Evolutionary conservation across 331 rosid genomes (phyloP), one percentile per base, ranked within the genome.

Genomic region (Pyrus hybrid): DNA sequence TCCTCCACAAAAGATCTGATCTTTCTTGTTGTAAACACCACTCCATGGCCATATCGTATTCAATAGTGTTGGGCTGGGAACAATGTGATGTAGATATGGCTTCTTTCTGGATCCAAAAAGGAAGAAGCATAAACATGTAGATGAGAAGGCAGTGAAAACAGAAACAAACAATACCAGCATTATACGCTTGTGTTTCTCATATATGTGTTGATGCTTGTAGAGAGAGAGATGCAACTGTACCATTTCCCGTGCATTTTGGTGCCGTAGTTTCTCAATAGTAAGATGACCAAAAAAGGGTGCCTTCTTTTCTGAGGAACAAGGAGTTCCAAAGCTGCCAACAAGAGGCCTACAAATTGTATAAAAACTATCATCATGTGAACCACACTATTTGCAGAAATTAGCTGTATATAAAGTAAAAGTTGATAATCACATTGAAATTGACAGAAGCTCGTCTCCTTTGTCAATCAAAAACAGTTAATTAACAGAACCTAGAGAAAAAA

Each of bases 41-140:
- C 13, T 95, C 98, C 89, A 91, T 62, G 73, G 93, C 96, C 99
- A 92, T 88, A 49, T 95, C 97, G 81, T 84, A 89, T 81, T 91
- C 99, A 67, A 91, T 76, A 70, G 89, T 88, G 82, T 95, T 95
- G 13, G 97, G 86, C 88, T 95, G 97, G 81, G 99, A 80, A 80
- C 93, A 91, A 88, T 95, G 99, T 35, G 99, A 87, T 51, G 94
- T 95, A 73, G 97, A 95, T 17, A 92, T 84, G 75, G 97, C 98
- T 71, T 87, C 97, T 89, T 83, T 92, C 99, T 95, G 92, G 71
- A 56, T 57, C 8, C 23, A 20, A 76, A 70, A 30, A 6, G 16
- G 49, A 1, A 67, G 1, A 71, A 61, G 32, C 17, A 61, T 78
- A 83, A 72, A 63, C 61, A 67, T 12, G 26, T 33, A 60, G 14